These are phyloP conservation scores for Hirsutella thompsonii DNA, from an alignment of 2,329 filamentous ascomycete species.

Conservation along the genomic window DNA sequence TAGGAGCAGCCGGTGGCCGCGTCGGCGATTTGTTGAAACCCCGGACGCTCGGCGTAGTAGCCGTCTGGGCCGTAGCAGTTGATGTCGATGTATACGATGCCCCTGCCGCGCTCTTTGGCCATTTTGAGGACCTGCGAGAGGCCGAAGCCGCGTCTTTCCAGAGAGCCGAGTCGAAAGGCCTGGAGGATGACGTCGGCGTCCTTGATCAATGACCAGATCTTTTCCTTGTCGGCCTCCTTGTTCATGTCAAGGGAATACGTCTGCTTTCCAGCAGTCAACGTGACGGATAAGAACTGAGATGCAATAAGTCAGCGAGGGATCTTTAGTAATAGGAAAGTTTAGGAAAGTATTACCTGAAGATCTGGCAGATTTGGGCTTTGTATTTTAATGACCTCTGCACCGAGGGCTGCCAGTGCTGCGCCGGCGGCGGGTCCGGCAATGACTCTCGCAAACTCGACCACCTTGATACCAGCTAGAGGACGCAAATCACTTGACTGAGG, in stretches of 20 bases:
- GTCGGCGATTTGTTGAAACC: conserved; percentile 57
- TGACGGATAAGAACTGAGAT: conserved; percentile 35
- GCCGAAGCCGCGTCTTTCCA: conserved; percentile 28
- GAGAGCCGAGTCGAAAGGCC: conserved; percentile 21
- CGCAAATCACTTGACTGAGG: conserved; percentile 14
- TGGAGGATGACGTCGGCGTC: conserved; percentile 27
- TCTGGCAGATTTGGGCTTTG: conserved; percentile 29
- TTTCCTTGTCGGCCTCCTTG: conserved; percentile 21
- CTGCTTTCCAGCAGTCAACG: conserved; percentile 14
- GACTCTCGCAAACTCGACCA: conserved; percentile 35
- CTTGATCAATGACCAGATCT: conserved; percentile 26
- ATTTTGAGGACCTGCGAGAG: conserved; percentile 29
- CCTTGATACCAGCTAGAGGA: conserved; percentile 31
- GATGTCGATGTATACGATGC: conserved; percentile 52
- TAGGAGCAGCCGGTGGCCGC: conserved; percentile 19
- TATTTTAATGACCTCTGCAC: conserved; percentile 18
- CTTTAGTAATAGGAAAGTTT: too few relatives aligned
- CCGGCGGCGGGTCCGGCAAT: conserved; percentile 34
- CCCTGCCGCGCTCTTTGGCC: conserved; percentile 36
- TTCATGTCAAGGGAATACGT: conserved; percentile 28
- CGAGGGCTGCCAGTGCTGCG: conserved; percentile 26
- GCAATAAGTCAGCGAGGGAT: too few relatives aligned
- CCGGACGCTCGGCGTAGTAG: conserved; percentile 46
- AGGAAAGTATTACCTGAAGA: conserved; percentile 43
- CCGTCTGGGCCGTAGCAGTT: conserved; percentile 48